Base-by-base conservation (phyloP, 768 basidiomycete species). In the Leccinellum luteum region DNA sequence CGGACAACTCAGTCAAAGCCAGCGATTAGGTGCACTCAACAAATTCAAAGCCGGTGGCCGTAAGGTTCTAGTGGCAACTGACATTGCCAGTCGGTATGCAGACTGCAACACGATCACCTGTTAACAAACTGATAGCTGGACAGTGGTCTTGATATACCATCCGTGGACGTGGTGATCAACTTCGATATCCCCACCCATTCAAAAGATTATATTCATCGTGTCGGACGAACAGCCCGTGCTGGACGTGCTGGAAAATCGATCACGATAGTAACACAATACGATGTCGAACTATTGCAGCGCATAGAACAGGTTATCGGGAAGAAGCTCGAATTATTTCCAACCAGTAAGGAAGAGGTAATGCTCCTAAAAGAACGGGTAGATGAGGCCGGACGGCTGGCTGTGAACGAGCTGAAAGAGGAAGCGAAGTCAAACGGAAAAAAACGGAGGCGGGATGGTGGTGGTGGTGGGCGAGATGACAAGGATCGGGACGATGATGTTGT, bases 131-230 rank as follows among this genome's bases (percentile, higher is more conserved):
- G 45, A 51, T 64, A 15, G 23, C 50, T 6, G 15, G 48, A 52
- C 25, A 91, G 94, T 64, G 96, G 96, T 67, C 79, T 99, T 45
- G 96, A 99, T 74, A 94, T 99, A 58, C 94, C 95, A 12, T 84
- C 89, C 27, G 97, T 99, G 38, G 97, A 99, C 68, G 78, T 95
- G 34, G 95, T 99, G 56, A 92, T 99, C 74, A 99, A 99, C 75
- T 99, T 92, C 72, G 95, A 97, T 72, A 89, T 98, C 61, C 97
- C 97, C 1, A 92, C 92, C 1, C 92, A 98, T 71, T 98, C 95
- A 15, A 98, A 99, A 77, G 97, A 98, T 72, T 99, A 99, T 74
- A 97, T 99, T 51, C 97, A 99, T 70, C 86, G 97, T 45, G 97
- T 99, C 10, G 97, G 97, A 38, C 85, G 97, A 56, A 99, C 97